phyloP scores from a whole-genome alignment of 2,329 filamentous ascomycete species.

The Fusarium sp. region DNA sequence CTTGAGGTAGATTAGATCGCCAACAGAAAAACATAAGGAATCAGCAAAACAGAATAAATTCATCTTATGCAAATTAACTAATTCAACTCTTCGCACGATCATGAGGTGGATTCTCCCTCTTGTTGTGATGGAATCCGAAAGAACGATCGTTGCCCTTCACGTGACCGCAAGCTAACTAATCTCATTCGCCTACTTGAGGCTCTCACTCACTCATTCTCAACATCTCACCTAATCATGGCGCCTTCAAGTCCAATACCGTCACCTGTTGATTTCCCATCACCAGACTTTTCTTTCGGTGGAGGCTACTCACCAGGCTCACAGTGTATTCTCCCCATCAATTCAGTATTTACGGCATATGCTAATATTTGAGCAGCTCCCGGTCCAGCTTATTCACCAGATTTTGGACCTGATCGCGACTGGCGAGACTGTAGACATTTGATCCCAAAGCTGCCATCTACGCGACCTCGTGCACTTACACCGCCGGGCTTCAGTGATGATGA shows the following conservation, averaged over 20 bases:
- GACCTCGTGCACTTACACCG: background rate
- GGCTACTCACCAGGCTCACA: background rate
- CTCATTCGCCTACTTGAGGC: too few relatives aligned
- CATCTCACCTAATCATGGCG: background rate
- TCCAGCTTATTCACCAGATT: background rate
- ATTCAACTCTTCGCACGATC: rapidly evolving
- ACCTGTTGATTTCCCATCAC: background rate
- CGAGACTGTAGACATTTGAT: background rate
- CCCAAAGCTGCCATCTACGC: rapidly evolving
- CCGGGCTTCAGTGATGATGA: background rate
- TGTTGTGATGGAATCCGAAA: background rate
- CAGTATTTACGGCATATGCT: rapidly evolving
- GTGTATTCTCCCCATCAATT: background rate
- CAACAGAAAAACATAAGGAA: background rate
- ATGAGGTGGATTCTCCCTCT: background rate
- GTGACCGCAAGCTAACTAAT: background rate
- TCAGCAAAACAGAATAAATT: background rate
- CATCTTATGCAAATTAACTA: rapidly evolving
- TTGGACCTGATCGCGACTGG: background rate
- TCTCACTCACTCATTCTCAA: background rate
- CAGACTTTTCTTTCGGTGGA: background rate
- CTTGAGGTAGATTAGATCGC: background rate
- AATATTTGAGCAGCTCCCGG: background rate
- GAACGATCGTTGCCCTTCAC: background rate
- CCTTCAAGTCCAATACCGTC: background rate